Evolutionary conservation across 2,329 filamentous ascomycete species (phyloP), one percentile per base, ranked within the genome.

Genomic region (Trichophaea hybrida): DNA sequence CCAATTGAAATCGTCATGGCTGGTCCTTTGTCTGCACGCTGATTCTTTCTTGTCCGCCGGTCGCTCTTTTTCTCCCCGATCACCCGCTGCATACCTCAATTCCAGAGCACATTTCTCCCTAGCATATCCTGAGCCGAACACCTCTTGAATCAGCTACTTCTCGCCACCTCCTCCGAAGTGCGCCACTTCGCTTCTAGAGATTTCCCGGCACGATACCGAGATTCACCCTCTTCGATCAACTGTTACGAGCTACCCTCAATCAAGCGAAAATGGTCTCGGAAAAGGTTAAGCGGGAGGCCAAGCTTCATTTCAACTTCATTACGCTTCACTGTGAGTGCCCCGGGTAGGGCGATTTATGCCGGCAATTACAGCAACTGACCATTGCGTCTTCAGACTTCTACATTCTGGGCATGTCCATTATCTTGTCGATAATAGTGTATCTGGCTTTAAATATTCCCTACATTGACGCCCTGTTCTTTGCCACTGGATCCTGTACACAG

Each of bases 401-500:
- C 75, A 84, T 98, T 64, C 78, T 96, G 59, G 76, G 79, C 61
- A 80, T 86, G 72, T 77, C 80, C 4, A 75, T 98, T 1, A 55
- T 90, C 51, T 83, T 82, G 13, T 95, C 90, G 0, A 75, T 96
- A 65, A 76, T 94, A 55, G 72, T 98, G 15, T 96, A 81, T 67
- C 80, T 78, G 15, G 75, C 74, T 3, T 80, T 80, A 32, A 74
- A 81, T 13, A 71, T 96, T 60, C 64, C 72, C 1, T 98, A 94
- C 69, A 86, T 93, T 67, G 90, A 98, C 75, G 84, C 89, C 1
- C 78, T 98, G 13, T 88, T 94, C 76, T 88, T 96, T 68, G 80
- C 85, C n/a, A 83, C 81, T 57, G 91, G 93, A 55, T 77, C 86
- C 59, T 85, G 88, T 64, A 97, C 91, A 0, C 93, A 98, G 73